A percentile compares a stretch with the other conserved stretches of the same genome.
Conservation (phyloP, 495 filamentous ascomycete genomes). For the Hypomontagnella submonticulosa region DNA sequence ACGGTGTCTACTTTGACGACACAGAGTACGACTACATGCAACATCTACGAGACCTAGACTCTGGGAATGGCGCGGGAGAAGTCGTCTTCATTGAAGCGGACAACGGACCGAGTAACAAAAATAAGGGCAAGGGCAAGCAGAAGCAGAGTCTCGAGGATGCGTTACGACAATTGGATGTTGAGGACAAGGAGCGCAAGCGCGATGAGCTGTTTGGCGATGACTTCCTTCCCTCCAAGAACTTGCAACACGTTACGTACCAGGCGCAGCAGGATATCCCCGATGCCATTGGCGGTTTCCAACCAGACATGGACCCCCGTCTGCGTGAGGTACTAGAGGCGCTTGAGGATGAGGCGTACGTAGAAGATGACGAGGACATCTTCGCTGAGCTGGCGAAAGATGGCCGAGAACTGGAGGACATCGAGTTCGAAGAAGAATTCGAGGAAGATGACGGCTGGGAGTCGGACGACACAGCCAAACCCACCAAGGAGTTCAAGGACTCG, state of each 20-base stretch:
- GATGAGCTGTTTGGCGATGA: constrained; percentile 73
- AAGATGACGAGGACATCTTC: constrained; percentile 87
- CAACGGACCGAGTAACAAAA: constrained; percentile 57
- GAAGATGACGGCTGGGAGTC: constrained; percentile 91
- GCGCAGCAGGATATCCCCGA: constrained; percentile 95
- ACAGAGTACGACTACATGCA: constrained; percentile 99
- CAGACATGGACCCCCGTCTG: constrained; percentile 96
- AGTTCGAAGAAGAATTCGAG: constrained; percentile 69
- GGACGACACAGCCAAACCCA: constrained; percentile 86
- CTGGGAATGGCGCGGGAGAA: constrained; percentile 62
- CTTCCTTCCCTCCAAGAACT: constrained; percentile 75
- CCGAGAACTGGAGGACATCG: constrained; percentile 64
- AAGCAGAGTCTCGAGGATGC: constrained; percentile 80
- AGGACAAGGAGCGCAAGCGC: constrained; percentile 58
- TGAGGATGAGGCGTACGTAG: constrained; percentile 96
- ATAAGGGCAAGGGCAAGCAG: constrained; percentile 74
- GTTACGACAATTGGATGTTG: constrained; percentile 71
- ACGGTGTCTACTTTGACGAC: constrained; percentile 89
- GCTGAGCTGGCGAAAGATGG: constrained; percentile 77
- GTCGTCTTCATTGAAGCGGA: constrained; percentile 82
- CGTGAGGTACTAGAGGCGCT: constrained; percentile 93
- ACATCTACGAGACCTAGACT: constrained; percentile 85
- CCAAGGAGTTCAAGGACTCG: constrained; percentile 57
- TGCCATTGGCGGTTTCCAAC: constrained; percentile 89
- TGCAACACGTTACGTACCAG: constrained; percentile 82